Conservation (phyloP, 371 early-diverging fungal genomes). For the Mucor velutinosus region DNA sequence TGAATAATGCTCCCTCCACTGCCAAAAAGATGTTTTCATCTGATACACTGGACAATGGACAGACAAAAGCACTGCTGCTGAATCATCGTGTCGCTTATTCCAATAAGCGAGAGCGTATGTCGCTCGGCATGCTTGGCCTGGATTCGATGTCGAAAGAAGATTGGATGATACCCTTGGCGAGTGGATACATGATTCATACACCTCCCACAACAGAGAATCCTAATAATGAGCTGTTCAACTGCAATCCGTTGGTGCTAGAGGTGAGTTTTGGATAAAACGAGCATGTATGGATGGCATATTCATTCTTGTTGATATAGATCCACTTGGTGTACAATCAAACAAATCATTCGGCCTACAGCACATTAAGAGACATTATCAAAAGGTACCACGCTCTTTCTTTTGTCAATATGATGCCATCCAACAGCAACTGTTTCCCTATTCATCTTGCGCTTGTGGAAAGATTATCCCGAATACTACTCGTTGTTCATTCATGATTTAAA, state of each 20-base stretch:
- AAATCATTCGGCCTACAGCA: conserved; percentile 44
- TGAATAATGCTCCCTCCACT: conserved; percentile 6
- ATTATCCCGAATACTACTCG: conserved; percentile 45
- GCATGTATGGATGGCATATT: neutral
- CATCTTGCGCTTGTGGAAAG: conserved; percentile 56
- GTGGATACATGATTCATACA: conserved; percentile 58
- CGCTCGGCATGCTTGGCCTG: conserved; percentile 27
- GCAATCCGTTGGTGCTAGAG: conserved; percentile 52
- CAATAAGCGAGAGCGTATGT: conserved; percentile 37
- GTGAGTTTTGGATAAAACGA: conserved; percentile 20
- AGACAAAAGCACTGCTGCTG: conserved; percentile 52
- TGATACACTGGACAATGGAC: conserved; percentile 33
- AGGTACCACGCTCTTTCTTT: conserved; percentile 61
- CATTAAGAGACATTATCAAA: conserved; percentile 58
- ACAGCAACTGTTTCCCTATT: conserved; percentile 55
- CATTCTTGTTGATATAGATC: conserved; percentile 17
- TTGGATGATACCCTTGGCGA: conserved; percentile 64
- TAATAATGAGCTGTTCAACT: conserved; percentile 44
- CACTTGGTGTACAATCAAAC: conserved; percentile 51
- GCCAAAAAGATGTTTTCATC: conserved; percentile 4
- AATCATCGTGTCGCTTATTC: conserved; percentile 64
- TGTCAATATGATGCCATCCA: conserved; percentile 53
- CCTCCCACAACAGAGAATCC: conserved; percentile 40
- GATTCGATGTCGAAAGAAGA: conserved; percentile 30
- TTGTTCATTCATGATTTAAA: conserved; percentile 20